Base-by-base conservation (phyloP, 306 rosid species). In the Prunus kanzakura region DNA sequence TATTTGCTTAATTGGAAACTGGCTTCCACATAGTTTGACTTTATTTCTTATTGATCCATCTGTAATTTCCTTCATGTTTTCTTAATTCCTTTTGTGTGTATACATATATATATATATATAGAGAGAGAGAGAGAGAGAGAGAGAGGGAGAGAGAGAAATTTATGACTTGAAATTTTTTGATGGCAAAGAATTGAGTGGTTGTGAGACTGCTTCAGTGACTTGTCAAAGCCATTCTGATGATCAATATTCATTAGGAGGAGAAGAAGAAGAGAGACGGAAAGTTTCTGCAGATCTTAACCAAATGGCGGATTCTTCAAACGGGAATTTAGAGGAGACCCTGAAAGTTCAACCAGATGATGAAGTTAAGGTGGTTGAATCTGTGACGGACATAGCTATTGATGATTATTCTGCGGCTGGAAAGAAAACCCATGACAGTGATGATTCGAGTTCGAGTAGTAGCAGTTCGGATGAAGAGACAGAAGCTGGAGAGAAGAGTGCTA, bases 301-400 rank as follows among this genome's bases (percentile, higher is more conserved):
- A 79, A 88, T 90, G 93, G 96, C 82, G 50, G 89, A 61, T 56
- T 69, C 84, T 43, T 66, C 80, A 23, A 76, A 87, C 72, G 89
- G 79, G 38, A 64, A 62, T 47, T 55, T 82, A 23, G 83, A 72
- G 30, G 87, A 82, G 61, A 71, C 56, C 35, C 79, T 50, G 35
- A 81, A 78, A 58, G 66, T 62, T 6, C 85, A 77, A 73, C 65
- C 75, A 12, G 69, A 23, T 19, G 67, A 14, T 13, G 72, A 67
- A 68, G 79, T 57, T 64, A 75, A 76, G 50, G 64, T 47, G 45
- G 75, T 41, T 72, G 84, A 73, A 4, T 11, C 73, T 8, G 60
- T 38, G 8, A 78, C 46, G 29, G 79, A 76, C 43, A 79, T 72
- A 43, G 70, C 60, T 15, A 72, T 67, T 72, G 64, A 62, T 67